These are phyloP conservation scores for Nicotiana otophora DNA, from an alignment of 257 asterid species.

Conservation along the genomic window DNA sequence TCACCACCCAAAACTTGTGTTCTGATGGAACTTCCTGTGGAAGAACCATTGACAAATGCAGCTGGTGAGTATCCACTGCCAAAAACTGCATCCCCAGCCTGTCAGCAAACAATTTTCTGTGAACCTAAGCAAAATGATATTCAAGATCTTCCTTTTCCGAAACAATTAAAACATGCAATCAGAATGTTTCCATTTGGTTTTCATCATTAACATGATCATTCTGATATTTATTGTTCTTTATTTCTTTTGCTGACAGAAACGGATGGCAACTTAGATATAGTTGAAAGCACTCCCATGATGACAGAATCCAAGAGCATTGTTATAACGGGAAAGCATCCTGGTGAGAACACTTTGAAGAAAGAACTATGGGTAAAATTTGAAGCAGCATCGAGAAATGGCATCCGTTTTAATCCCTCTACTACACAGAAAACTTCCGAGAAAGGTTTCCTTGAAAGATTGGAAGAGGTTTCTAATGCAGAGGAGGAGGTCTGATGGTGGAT, in stretches of 20 bases:
- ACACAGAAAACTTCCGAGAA: constrained; percentile 24
- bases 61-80: constrained; percentile 19
- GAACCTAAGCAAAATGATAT: constrained; percentile 9
- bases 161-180: constrained; percentile 17
- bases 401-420: constrained; percentile 23
- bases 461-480: constrained; percentile 44
- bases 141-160: constrained; percentile 16
- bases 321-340: constrained; percentile 59
- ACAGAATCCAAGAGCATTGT: constrained; percentile 47
- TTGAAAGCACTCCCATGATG: constrained; percentile 59
- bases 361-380: constrained; percentile 88
- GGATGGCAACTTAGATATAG: constrained; percentile 25
- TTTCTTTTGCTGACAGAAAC: constrained; percentile 24
- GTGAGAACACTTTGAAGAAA: constrained; percentile 95
- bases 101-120: constrained; percentile 10
- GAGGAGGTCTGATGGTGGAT: not conserved
- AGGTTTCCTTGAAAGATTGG: constrained; percentile 75
- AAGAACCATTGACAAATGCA: constrained; percentile 18
- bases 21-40: constrained; percentile 66
- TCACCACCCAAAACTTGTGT: constrained; percentile 95
- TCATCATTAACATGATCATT: not conserved
- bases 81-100: constrained; percentile 7
- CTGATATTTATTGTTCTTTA: not conserved
- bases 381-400: constrained; percentile 57
- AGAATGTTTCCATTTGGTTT: constrained; percentile 22